Evolutionary conservation across 768 basidiomycete genomes (phyloP).

Genomic region (Podaxis sp.): DNA sequence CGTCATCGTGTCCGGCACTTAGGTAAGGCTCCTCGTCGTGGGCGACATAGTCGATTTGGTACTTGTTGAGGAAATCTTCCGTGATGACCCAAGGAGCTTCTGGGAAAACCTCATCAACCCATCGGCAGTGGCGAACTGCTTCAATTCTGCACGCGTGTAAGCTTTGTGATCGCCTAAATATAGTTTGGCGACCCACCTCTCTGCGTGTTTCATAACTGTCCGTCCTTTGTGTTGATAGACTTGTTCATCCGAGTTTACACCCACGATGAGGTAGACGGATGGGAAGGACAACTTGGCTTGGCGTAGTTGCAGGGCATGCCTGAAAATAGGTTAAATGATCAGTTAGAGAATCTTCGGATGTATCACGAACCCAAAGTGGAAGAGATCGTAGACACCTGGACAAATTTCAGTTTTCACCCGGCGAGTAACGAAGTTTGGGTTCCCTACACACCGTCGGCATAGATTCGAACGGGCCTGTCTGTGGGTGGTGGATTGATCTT

Average conservation of each 20-base stretch:
- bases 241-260: slow-evolving; percentile 88
- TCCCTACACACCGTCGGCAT: slow-evolving; percentile 76
- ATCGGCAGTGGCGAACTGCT: slow-evolving; percentile 90
- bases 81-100: slow-evolving; percentile 91
- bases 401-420: slow-evolving; percentile 14
- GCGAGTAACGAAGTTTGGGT: not conserved
- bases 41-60: slow-evolving; percentile 93
- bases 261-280: slow-evolving; percentile 84
- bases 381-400: slow-evolving; percentile 91
- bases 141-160: slow-evolving; percentile 55
- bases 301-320: slow-evolving; percentile 91
- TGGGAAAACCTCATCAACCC: slow-evolving; percentile 92
- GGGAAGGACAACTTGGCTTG: slow-evolving; percentile 96
- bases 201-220: slow-evolving; percentile 84
- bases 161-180: not conserved
- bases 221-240: slow-evolving; percentile 75
- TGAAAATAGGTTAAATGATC: slow-evolving; percentile 22
- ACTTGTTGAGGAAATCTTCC: slow-evolving; percentile 75
- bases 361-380: slow-evolving; percentile 82
- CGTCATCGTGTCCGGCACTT: slow-evolving; percentile 76
- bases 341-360: not conserved
- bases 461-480: slow-evolving; percentile 80
- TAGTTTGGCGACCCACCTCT: slow-evolving; percentile 51
- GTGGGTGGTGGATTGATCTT: slow-evolving; percentile 82
- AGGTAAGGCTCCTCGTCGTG: slow-evolving; percentile 93